phyloP scores from a whole-genome alignment of 73 alveolate species.

The Paramecium pentaurelia region DNA sequence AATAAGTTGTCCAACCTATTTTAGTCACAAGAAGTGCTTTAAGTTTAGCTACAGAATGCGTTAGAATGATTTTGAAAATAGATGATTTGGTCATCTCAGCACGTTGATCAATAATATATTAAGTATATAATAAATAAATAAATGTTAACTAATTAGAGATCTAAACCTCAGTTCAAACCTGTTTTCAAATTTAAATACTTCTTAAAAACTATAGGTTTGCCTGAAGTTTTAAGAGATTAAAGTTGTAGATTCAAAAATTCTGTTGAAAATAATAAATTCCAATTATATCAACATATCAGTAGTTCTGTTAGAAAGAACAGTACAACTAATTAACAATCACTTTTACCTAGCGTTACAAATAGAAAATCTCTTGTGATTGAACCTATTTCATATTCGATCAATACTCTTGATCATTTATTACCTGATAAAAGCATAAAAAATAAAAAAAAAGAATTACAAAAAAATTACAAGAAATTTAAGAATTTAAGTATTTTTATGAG shows the following conservation, averaged over 20 bases:
- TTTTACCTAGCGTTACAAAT: not conserved
- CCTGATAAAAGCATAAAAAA: not conserved
- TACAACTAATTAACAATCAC: not conserved
- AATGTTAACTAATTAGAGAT: not conserved
- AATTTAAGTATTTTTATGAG: not conserved
- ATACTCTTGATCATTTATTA: not conserved
- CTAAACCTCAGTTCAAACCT: not conserved
- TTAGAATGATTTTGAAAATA: slow-evolving; percentile 98
- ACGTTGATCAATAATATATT: not conserved
- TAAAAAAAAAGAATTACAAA: not conserved
- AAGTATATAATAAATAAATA: not conserved
- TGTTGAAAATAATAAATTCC: not conserved
- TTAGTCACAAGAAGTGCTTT: slow-evolving; percentile 97
- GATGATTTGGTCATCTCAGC: slow-evolving; percentile 94
- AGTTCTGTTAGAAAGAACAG: not conserved
- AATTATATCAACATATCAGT: not conserved
- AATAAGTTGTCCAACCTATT: slow-evolving; percentile 98
- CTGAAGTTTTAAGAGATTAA: not conserved
- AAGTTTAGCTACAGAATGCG: slow-evolving; percentile 98
- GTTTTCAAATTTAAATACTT: not conserved
- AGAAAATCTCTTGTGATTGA: not conserved
- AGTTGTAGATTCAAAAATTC: not conserved
- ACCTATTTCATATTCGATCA: not conserved
- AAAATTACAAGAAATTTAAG: not conserved
- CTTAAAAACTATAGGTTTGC: not conserved